Evolutionary conservation across 2,329 filamentous ascomycete genomes (phyloP).

Genomic region (Seiridium cupressi): DNA sequence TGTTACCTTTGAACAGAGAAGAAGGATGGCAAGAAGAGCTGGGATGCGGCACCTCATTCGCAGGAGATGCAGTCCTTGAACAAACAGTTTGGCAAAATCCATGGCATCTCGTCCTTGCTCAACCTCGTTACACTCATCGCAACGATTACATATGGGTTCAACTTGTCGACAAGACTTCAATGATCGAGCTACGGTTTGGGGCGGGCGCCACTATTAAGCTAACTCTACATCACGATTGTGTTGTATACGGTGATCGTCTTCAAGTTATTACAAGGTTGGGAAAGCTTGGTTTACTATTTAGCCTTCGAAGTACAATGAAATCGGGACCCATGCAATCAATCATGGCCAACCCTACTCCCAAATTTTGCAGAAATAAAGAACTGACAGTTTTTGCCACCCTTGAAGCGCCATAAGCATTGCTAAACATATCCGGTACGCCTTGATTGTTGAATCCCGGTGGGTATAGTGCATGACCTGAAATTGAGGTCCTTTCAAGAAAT

Average conservation of each 20-base stretch:
- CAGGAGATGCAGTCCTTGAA: conserved; percentile 81
- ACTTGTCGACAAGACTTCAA: conserved; percentile 62
- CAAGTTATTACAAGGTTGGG: not conserved
- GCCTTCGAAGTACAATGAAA: not conserved
- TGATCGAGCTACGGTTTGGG: not conserved
- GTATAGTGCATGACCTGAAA: conserved; percentile 18
- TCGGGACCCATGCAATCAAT: not conserved
- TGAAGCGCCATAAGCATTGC: not conserved
- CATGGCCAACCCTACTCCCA: not conserved
- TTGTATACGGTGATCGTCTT: not conserved
- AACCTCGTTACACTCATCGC: conserved; percentile 72
- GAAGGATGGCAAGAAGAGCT: conserved; percentile 84
- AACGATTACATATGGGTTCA: conserved; percentile 74
- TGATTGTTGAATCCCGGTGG: conserved; percentile 3
- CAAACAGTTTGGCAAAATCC: conserved; percentile 73
- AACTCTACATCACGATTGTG: not conserved
- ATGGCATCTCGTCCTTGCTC: conserved; percentile 77
- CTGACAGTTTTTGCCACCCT: not conserved
- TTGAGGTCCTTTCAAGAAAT: not conserved
- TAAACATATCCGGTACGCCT: conserved; percentile 16
- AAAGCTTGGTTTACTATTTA: not conserved
- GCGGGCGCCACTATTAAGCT: too few relatives aligned
- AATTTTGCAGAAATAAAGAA: not conserved
- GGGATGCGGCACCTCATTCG: conserved; percentile 76
- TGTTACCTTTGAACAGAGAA: conserved; percentile 55